Evolutionary conservation across 1,284 basidiomycete genomes (phyloP), one percentile per base, ranked within the genome.

Genomic region (Ustanciosporium gigantosporum): DNA sequence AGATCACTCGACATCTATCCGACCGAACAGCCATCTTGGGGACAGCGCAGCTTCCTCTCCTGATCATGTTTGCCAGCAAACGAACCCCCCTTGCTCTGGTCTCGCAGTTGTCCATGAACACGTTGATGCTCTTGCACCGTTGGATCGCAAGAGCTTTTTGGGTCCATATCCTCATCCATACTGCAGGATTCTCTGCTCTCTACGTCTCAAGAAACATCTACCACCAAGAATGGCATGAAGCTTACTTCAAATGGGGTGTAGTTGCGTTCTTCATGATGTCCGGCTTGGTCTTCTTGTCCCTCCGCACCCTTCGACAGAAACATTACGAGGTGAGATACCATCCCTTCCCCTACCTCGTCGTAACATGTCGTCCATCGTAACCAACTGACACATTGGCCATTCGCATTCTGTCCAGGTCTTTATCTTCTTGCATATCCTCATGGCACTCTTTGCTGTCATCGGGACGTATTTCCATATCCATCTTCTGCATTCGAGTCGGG

Each of bases 81-180:
- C 70, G 77, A 43, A 75, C 70, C 15, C 66, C 75, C 15, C 17
- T 79, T 5, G 49, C 66, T 2, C 66, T 68, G 43, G 19, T 78
- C 32, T 68, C 67, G 0, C 65, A 73, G 3, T 44, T 73, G 25
- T 16, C 48, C 25, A 77, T 75, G 57, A 64, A 70, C 27, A 71
- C 64, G 11, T 44, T 71, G 20, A 74, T 78, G 49, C 55, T 79
- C 2, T 71, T 70, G 21, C 79, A 79, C 29, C 68, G 77, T 8
- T 77, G 74, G 74, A 60, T 79, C 7, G 70, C 74, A 1, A 39
- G 76, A 3, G 42, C 71, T 22, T 66, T 68, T 38, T 68, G 57
- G 38, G 3, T 62, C 4, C 66, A 76, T 19, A 71, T 58, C 20
- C 8, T 68, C 16, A n/a, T 73, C 3, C 78, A 79, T 29, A 59